A percentile compares a stretch with the other conserved stretches of the same genome.
Evolutionary conservation across 2,329 filamentous ascomycete species (phyloP).

Genomic region (Pyrenochaeta sp.): DNA sequence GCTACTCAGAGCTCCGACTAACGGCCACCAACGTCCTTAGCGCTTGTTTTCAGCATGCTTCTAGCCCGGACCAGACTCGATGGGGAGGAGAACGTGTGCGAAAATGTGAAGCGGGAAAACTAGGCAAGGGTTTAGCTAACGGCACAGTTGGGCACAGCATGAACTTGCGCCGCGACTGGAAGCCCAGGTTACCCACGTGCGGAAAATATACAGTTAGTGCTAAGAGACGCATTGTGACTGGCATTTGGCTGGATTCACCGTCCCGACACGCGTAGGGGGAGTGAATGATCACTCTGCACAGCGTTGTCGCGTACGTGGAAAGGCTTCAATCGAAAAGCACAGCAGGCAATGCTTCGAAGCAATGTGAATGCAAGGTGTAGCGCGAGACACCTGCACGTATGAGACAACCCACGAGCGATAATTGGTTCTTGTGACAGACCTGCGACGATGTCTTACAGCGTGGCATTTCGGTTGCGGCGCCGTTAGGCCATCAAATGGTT

Average conservation of each 20-base stretch:
- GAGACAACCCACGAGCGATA: neutral
- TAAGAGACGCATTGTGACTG: neutral
- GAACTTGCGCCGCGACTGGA: neutral
- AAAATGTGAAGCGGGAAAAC: neutral
- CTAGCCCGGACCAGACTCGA: neutral
- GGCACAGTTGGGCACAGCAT: too few relatives aligned
- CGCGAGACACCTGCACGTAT: neutral
- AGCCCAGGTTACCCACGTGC: neutral
- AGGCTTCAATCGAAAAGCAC: neutral
- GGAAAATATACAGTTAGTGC: neutral
- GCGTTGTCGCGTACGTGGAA: neutral
- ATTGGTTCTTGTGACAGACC: neutral
- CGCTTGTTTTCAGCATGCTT: neutral
- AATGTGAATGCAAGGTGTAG: neutral
- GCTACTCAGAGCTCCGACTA: too few relatives aligned
- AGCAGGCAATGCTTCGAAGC: neutral
- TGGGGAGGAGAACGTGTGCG: neutral
- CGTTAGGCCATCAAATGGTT: neutral
- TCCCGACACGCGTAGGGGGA: neutral
- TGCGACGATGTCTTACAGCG: conserved; percentile 26
- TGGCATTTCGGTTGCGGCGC: conserved; percentile 14
- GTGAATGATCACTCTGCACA: neutral
- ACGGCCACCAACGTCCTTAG: neutral
- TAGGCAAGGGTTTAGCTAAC: neutral
- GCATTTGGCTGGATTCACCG: neutral